Evolutionary conservation across 2,329 filamentous ascomycete genomes (phyloP), one percentile per base, ranked within the genome.

Genomic region (Zymoseptoria crescenta): DNA sequence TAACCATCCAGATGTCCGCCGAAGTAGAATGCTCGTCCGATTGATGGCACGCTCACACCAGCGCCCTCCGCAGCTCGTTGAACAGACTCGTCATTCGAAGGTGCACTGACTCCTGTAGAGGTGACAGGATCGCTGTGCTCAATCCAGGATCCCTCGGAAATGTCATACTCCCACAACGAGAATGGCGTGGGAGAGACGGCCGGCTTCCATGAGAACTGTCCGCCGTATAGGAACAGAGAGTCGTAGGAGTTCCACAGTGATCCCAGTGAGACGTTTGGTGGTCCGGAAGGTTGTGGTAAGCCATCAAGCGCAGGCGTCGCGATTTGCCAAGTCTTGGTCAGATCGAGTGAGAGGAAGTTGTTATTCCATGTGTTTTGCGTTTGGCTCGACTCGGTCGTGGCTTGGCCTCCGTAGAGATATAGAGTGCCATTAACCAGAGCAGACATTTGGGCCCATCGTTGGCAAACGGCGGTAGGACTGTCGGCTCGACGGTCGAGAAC

Each of bases 21-120:
- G 73, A 92, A 92, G 71, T 90, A 92, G 79, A 85, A 92, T 30
- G 86, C 89, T 52, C 87, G 74, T 0, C 87, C 87, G 0, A 91
- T 74, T 56, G 85, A 83, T 0, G 87, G 83, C 0, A 91, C 83
- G 28, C 84, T 87, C 13, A 89, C 74, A 0, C 87, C 87, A 9
- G 88, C 87, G 6, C 88, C 88, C 70, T 92, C 88, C 1, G 87
- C 87, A 1, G 87, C 81, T 52, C 88, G 79, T 69, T 91, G 85
- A 2, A 92, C 79, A 0, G 81, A 74, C 20, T 80, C 73, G 20
- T 79, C 79, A 8, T 77, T 81, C 0, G 74, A 74, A 21, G 83
- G 82, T 0, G 87, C 85, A 66, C 83, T 82, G 50, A 83, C 82
- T 1, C 88, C 88, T 0, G 78, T 75, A 0, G 83, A 85, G 0